phyloP scores from a whole-genome alignment of 2,329 filamentous ascomycete genomes.

The Aspergillus tanneri region DNA sequence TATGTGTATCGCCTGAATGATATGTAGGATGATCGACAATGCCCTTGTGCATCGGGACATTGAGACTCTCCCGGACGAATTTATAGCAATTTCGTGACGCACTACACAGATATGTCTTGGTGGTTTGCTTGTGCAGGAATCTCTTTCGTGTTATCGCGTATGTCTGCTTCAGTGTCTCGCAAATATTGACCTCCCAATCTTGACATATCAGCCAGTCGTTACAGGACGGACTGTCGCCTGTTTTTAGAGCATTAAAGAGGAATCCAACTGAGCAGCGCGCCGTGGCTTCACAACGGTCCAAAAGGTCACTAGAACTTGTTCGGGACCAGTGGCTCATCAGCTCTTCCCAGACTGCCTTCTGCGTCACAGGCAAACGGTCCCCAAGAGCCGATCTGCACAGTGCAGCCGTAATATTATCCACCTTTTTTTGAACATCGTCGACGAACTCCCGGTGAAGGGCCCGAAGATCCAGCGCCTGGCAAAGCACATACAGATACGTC shows the following conservation, averaged over 20 bases:
- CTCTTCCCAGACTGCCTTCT: constrained; percentile 9
- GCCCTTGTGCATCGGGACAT: constrained; percentile 35
- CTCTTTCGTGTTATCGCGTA: constrained; percentile 17
- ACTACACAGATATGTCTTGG: constrained; percentile 27
- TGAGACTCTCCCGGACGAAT: constrained; percentile 36
- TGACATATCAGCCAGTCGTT: too few species aligned
- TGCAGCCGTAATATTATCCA: constrained; percentile 8
- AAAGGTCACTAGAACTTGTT: too few species aligned
- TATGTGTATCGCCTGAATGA: neutral
- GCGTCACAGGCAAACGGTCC: neutral
- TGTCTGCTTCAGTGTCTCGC: too few species aligned
- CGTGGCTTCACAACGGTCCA: too few species aligned
- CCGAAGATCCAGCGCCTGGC: constrained; percentile 59
- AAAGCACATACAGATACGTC: constrained; percentile 55
- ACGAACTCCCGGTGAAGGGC: constrained; percentile 26
- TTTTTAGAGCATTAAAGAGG: too few species aligned
- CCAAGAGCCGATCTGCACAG: neutral
- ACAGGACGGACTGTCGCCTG: too few species aligned
- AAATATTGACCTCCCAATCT: too few species aligned
- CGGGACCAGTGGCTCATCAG: constrained; percentile 21
- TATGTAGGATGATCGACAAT: constrained; percentile 29
- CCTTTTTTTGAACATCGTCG: neutral
- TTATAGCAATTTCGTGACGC: constrained; percentile 35
- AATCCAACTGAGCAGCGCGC: too few species aligned
- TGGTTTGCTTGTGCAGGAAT: constrained; percentile 19